Conservation (phyloP, 805 yeast genomes). For the Suhomyces sp. region DNA sequence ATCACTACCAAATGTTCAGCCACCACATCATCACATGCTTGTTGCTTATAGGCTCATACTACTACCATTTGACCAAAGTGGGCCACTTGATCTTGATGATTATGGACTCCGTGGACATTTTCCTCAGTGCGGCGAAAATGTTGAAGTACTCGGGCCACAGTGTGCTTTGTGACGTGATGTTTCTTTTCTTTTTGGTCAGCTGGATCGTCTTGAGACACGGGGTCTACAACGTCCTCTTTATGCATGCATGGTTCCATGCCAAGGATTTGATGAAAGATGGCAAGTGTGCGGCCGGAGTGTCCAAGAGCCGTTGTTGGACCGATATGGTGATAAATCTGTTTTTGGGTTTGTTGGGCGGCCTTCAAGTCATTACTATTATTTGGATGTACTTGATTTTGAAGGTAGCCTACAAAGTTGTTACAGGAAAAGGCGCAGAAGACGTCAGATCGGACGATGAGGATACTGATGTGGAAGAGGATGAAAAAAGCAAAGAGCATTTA, state of each 20-base stretch:
- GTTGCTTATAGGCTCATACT: slow-evolving; percentile 69
- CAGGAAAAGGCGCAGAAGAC: slow-evolving; percentile 80
- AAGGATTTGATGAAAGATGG: slow-evolving; percentile 38
- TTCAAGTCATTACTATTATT: slow-evolving; percentile 61
- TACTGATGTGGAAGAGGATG: slow-evolving; percentile 28
- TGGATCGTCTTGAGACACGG: slow-evolving; percentile 79
- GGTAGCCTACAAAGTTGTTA: slow-evolving; percentile 66
- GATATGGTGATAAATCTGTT: slow-evolving; percentile 46
- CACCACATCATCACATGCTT: slow-evolving; percentile 81
- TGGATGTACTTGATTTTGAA: slow-evolving; percentile 76
- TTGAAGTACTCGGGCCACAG: slow-evolving; percentile 67
- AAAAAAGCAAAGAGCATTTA: background rate
- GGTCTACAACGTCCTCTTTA: slow-evolving; percentile 62
- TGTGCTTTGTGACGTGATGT: slow-evolving; percentile 62
- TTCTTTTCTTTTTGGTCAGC: slow-evolving; percentile 58
- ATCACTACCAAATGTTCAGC: slow-evolving; percentile 78
- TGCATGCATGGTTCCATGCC: slow-evolving; percentile 51
- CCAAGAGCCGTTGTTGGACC: slow-evolving; percentile 49
- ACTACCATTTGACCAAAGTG: slow-evolving; percentile 65
- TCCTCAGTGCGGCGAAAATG: slow-evolving; percentile 70
- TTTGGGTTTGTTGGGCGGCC: slow-evolving; percentile 53
- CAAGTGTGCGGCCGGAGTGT: slow-evolving; percentile 34
- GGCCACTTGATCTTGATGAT: slow-evolving; percentile 75
- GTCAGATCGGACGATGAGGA: slow-evolving; percentile 81
- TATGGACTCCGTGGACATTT: slow-evolving; percentile 82